These are phyloP conservation scores for Populus nigra DNA, from an alignment of 345 rosid species.

Conservation along the genomic window DNA sequence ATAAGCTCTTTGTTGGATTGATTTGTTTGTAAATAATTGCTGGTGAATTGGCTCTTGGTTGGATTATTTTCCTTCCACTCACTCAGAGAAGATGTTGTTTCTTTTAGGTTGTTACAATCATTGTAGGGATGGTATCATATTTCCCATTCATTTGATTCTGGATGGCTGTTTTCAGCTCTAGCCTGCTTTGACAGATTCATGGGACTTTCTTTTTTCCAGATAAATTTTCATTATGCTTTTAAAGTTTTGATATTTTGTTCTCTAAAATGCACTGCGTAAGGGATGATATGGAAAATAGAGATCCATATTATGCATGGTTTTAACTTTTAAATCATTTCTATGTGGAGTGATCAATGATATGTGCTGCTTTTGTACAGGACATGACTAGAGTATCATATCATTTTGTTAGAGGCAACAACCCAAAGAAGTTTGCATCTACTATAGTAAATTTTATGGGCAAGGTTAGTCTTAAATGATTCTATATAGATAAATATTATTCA, in stretches of 20 bases:
- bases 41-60: not conserved
- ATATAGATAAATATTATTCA: not conserved
- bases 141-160: not conserved
- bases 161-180: not conserved
- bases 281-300: not conserved
- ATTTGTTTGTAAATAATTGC: not conserved
- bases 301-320: constrained; percentile 3
- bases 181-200: not conserved
- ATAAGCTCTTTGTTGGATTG: not conserved
- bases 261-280: not conserved
- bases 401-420: constrained; percentile 80
- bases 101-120: not conserved
- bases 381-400: constrained; percentile 78
- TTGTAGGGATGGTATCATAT: not conserved
- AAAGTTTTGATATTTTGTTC: constrained; percentile 1
- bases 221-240: not conserved
- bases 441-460: constrained; percentile 79
- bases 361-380: constrained; percentile 53
- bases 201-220: not conserved
- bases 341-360: not conserved
- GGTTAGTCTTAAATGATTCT: constrained; percentile 43
- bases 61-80: not conserved
- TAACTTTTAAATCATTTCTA: not conserved
- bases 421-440: constrained; percentile 66
- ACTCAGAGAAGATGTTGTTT: not conserved